Evolutionary conservation across 768 basidiomycete genomes (phyloP).

Genomic region (Ephemerocybe angulata): DNA sequence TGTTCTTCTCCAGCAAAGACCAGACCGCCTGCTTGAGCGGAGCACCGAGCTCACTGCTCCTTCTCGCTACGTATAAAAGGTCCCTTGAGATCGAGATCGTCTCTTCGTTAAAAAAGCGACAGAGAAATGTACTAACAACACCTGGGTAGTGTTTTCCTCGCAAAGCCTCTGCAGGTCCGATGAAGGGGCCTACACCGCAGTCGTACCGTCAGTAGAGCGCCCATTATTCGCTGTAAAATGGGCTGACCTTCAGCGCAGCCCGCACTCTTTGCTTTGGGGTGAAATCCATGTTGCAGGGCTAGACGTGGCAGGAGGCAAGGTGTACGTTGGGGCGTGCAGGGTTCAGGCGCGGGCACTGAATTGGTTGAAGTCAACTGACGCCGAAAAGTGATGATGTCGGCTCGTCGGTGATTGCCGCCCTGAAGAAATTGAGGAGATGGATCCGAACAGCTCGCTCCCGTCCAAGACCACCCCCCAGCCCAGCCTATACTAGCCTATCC

Average conservation of each 20-base stretch:
- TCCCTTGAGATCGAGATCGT: neutral
- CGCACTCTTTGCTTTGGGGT: too few relatives aligned
- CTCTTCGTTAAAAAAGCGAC: neutral
- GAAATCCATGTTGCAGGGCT: neutral
- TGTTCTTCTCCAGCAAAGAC: conserved; percentile 53
- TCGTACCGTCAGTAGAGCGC: neutral
- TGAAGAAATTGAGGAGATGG: neutral
- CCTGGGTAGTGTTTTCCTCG: neutral
- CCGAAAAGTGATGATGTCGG: too few relatives aligned
- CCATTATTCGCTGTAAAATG: neutral
- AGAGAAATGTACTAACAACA: conserved; percentile 4
- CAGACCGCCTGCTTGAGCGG: conserved; percentile 46
- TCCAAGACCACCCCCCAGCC: neutral
- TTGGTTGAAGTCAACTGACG: too few relatives aligned
- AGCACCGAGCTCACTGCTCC: conserved; percentile 25
- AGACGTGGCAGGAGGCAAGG: neutral
- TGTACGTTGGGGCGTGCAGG: neutral
- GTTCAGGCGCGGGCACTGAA: neutral
- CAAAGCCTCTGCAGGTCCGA: conserved; percentile 8
- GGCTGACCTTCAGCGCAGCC: neutral
- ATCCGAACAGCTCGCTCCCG: conserved; percentile 4
- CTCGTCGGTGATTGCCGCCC: conserved; percentile 2
- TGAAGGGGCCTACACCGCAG: conserved; percentile 4
- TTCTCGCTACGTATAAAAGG: conserved; percentile 13
- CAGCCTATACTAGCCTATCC: neutral